Evolutionary conservation across 371 early-diverging fungal species (phyloP).

Genomic region (Batrachochytrium dendrobatidis): DNA sequence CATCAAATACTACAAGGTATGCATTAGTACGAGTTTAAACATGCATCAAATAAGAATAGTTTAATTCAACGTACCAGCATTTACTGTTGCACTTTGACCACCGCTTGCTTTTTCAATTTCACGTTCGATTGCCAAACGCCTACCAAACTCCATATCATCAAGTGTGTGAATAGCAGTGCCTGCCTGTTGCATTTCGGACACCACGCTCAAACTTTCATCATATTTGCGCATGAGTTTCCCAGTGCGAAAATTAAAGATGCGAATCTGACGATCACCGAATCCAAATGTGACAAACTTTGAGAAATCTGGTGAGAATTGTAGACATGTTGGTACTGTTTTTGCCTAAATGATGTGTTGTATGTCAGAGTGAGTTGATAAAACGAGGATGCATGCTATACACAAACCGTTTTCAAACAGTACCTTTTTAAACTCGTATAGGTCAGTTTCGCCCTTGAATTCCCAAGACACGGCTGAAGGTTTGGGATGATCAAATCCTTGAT

Average conservation of each 20-base stretch:
- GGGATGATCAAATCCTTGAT: constrained; percentile 38
- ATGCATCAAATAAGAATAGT: constrained; percentile 1
- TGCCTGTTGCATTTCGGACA: constrained; percentile 84
- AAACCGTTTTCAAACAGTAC: constrained; percentile 19
- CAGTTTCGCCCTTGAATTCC: constrained; percentile 83
- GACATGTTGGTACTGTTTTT: constrained; percentile 66
- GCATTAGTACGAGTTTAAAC: constrained; percentile 8
- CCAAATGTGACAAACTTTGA: constrained; percentile 81
- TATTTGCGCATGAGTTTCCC: constrained; percentile 85
- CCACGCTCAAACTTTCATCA: constrained; percentile 77
- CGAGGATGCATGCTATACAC: neutral
- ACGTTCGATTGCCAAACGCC: constrained; percentile 82
- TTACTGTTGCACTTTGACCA: constrained; percentile 56
- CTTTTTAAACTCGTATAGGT: constrained; percentile 91
- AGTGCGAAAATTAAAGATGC: constrained; percentile 74
- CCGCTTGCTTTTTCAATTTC: constrained; percentile 67
- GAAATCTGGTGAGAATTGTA: constrained; percentile 77
- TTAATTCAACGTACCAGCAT: constrained; percentile 57
- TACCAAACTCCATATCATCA: constrained; percentile 96
- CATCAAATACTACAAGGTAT: constrained; percentile 71
- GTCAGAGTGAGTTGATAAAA: neutral
- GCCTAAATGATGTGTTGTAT: constrained; percentile 10
- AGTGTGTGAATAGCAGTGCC: constrained; percentile 67
- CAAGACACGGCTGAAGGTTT: constrained; percentile 51
- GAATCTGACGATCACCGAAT: constrained; percentile 72